Conservation (phyloP, 2,329 filamentous ascomycete genomes). For the Talaromyces sp. region DNA sequence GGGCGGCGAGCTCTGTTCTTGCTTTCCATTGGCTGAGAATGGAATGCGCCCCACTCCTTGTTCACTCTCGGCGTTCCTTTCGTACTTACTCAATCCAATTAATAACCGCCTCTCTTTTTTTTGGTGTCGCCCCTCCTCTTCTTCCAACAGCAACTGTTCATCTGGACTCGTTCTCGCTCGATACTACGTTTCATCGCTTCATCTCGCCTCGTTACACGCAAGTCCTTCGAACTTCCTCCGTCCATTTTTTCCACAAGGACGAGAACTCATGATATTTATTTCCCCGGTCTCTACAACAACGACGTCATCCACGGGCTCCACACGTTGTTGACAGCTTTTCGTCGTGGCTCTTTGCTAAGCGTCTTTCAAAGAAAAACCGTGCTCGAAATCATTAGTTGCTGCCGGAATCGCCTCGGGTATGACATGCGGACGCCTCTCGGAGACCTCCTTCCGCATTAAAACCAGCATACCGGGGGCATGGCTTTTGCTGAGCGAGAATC, state of each 20-base stretch:
- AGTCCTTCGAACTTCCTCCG: background rate
- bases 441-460: background rate
- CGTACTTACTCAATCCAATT: background rate
- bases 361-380: background rate
- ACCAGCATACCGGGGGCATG: slow-evolving; percentile 28
- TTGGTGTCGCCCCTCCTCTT: background rate
- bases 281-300: background rate
- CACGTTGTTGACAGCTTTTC: background rate
- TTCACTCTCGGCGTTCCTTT: slow-evolving; percentile 1
- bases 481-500: slow-evolving; percentile 30
- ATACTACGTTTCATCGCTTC: background rate
- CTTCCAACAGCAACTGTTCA: background rate
- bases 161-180: background rate
- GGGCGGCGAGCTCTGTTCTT: background rate
- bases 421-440: background rate
- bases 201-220: background rate
- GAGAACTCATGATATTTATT: background rate
- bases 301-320: background rate
- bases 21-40: background rate
- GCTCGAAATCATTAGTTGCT: background rate
- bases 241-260: background rate
- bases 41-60: background rate
- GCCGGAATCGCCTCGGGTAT: background rate
- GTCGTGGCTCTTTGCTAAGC: background rate
- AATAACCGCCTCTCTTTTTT: background rate